Conservation (phyloP, 768 basidiomycete species). For the Lactifluus volemus region DNA sequence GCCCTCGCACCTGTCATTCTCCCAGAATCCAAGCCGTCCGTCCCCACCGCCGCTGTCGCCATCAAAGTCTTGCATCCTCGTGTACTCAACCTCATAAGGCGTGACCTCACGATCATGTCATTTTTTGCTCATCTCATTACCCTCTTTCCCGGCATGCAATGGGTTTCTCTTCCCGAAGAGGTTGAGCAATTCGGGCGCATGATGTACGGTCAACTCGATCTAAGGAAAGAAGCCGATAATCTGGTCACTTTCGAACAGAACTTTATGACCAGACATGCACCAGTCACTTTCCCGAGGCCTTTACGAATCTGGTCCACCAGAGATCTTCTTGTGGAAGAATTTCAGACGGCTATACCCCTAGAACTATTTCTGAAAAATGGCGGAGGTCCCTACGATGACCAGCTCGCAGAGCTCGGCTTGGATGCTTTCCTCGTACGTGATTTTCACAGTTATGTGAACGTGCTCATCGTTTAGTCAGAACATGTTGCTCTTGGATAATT, state of each 20-base stretch:
- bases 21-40: constrained; percentile 53
- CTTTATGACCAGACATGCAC: constrained; percentile 69
- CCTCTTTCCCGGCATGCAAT: constrained; percentile 85
- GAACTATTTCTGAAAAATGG: constrained; percentile 84
- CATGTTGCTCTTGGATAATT: constrained; percentile 97
- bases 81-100: constrained; percentile 69
- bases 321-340: constrained; percentile 87
- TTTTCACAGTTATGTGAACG: background rate
- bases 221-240: constrained; percentile 86
- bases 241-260: constrained; percentile 77
- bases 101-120: constrained; percentile 92
- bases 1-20: constrained; percentile 43
- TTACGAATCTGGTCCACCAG: constrained; percentile 71
- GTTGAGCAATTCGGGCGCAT: constrained; percentile 90
- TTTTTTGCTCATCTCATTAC: constrained; percentile 80
- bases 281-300: constrained; percentile 87
- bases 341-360: constrained; percentile 83
- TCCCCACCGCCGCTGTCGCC: constrained; percentile 82
- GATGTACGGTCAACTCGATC: constrained; percentile 93
- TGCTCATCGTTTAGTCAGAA: constrained; percentile 44
- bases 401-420: constrained; percentile 84
- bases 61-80: constrained; percentile 93
- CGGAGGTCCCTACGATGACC: constrained; percentile 84
- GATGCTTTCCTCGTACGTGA: constrained; percentile 85
- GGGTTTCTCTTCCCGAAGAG: constrained; percentile 94